phyloP scores from a whole-genome alignment of 2,329 filamentous ascomycete genomes.

The Trichophyton verrucosum region DNA sequence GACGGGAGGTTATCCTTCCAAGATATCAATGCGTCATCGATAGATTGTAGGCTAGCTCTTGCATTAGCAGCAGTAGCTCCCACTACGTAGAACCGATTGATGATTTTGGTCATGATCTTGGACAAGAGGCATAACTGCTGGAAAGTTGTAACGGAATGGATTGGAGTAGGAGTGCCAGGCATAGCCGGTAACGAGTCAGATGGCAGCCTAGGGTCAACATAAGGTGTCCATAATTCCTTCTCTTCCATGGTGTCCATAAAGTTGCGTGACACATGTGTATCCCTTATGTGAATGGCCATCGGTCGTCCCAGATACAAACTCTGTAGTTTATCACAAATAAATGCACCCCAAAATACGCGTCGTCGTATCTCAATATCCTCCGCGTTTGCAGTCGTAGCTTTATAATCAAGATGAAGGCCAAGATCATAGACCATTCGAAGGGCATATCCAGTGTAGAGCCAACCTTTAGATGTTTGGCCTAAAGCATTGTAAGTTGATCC shows the following conservation, averaged over 20 bases:
- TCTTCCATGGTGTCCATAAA: conserved; percentile 24
- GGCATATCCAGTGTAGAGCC: conserved; percentile 32
- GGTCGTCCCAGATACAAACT: conserved; percentile 45
- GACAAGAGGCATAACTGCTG: conserved; percentile 26
- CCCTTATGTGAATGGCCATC: conserved; percentile 23
- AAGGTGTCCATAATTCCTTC: conserved; percentile 19
- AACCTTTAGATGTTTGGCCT: conserved; percentile 21
- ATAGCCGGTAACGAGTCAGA: conserved; percentile 5
- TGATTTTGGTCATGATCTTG: conserved; percentile 28
- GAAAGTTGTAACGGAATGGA: conserved; percentile 28
- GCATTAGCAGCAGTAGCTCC: conserved; percentile 19
- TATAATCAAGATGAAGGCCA: conserved; percentile 28
- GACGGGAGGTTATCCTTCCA: conserved; percentile 22
- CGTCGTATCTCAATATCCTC: conserved; percentile 22
- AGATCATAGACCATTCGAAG: conserved; percentile 33
- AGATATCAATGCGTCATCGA: conserved; percentile 18
- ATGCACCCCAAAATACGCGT: conserved; percentile 27
- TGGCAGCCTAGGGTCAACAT: conserved; percentile 12
- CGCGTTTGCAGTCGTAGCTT: conserved; percentile 16
- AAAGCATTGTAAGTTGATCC: conserved; percentile 19
- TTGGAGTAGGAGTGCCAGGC: conserved; percentile 10
- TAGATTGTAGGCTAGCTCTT: conserved; percentile 17
- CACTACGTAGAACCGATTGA: conserved; percentile 25
- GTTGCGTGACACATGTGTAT: conserved; percentile 20
- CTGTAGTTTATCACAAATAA: conserved; percentile 41